Evolutionary conservation across 495 filamentous ascomycete species (phyloP).

Genomic region (Staphylotrichum longicolle): DNA sequence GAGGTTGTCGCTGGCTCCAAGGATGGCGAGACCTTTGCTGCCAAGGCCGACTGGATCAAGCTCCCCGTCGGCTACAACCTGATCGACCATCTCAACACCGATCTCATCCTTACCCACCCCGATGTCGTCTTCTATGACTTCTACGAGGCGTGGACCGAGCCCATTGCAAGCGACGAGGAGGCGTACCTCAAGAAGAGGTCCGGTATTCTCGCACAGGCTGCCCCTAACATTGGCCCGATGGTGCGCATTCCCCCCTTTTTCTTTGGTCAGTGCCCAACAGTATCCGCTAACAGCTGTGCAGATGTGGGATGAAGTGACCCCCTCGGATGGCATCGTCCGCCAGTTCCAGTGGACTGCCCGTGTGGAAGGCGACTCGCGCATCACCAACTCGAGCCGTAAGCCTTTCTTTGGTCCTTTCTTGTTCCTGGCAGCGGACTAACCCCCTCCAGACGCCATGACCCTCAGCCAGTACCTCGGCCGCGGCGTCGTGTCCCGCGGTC

Average conservation of each 20-base stretch:
- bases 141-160: constrained; percentile 55
- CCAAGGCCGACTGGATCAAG: constrained; percentile 59
- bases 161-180: constrained; percentile 35
- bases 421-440: constrained; percentile 10
- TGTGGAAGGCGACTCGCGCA: constrained; percentile 52
- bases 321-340: constrained; percentile 60
- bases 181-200: constrained; percentile 47
- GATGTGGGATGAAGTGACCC: constrained; percentile 57
- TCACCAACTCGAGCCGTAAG: constrained; percentile 39
- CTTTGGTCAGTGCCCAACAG: too few relatives aligned
- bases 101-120: constrained; percentile 61
- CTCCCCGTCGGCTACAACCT: constrained; percentile 73
- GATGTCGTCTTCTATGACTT: constrained; percentile 64
- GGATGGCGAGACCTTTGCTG: constrained; percentile 51
- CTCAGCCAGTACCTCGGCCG: constrained; percentile 65
- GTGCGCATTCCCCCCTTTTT: constrained; percentile 19
- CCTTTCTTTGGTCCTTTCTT: neutral
- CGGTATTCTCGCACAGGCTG: constrained; percentile 66
- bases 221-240: constrained; percentile 64
- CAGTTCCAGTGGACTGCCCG: constrained; percentile 65
- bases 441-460: constrained; percentile 50
- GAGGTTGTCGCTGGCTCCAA: constrained; percentile 52
- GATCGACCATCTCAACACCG: constrained; percentile 70
- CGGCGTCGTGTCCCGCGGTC: constrained; percentile 59
- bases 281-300: constrained; percentile 24